These are phyloP conservation scores for Tulasnella sp. DNA, from an alignment of 768 basidiomycete species.

Conservation along the genomic window DNA sequence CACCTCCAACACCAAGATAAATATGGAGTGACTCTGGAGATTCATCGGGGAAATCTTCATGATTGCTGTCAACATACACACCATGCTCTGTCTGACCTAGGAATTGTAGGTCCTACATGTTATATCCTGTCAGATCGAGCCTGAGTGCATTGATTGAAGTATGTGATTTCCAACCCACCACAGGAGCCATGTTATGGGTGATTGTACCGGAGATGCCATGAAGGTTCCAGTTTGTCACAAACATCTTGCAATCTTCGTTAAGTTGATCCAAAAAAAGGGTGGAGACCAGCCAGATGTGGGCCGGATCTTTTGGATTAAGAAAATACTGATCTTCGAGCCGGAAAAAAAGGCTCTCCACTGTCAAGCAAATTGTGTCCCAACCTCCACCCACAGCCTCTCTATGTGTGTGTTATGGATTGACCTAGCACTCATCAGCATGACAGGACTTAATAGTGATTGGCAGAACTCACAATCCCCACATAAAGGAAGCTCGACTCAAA, in stretches of 20 bases:
- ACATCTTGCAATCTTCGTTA: not conserved
- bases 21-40: too few species aligned
- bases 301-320: not conserved
- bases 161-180: too few species aligned
- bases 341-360: not conserved
- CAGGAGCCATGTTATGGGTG: not conserved
- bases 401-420: not conserved
- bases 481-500: not conserved
- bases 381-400: not conserved
- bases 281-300: not conserved
- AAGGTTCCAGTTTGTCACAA: not conserved
- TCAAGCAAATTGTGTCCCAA: not conserved
- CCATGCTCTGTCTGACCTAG: too few species aligned
- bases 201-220: not conserved
- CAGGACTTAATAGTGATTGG: not conserved
- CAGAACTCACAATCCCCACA: not conserved
- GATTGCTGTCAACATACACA: too few species aligned
- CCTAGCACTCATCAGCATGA: not conserved
- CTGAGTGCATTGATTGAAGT: too few species aligned
- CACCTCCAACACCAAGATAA: too few species aligned
- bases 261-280: not conserved
- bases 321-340: not conserved
- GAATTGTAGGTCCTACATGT: too few species aligned
- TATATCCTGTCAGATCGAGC: too few species aligned
- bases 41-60: too few species aligned